Base-by-base conservation (phyloP, 1,284 basidiomycete genomes). In the Trametes pubescens region DNA sequence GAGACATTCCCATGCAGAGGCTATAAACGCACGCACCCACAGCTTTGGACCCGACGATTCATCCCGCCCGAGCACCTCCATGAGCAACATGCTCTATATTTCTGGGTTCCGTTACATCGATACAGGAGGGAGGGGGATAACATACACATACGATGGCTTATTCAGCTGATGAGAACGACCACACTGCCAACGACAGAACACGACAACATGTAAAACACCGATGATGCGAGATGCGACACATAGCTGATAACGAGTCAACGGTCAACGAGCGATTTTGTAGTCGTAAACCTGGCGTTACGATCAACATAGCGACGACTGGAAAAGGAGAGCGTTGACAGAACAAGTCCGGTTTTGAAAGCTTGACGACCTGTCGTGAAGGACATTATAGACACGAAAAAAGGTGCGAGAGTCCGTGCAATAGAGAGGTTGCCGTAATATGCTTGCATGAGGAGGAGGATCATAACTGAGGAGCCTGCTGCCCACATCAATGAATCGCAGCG, bases 401-500 rank as follows among this genome's bases (percentile, higher is more conserved):
- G 52, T 51, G 57, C 44, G 40, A 40, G 9, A 40, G 67, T 62
- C 62, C 64, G 52, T 64, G 62, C 34, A 48, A 49, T 46, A 62
- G 59, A 60, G 37, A 51, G 43, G 58, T 61, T 61, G 60, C 60
- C 60, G 53, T 61, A 61, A 35, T 32, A 62, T 64, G 59, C 51
- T 58, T 62, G 67, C 32, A 57, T 35, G 34, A 46, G 29, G 55
- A 22, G 32, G 51, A 35, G 24, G 48, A 29, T 58, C 46, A 40
- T 46, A 26, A 35, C 24, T 48, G 32, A 24, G 55, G 37, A 7
- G 22, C 11, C 38, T 22, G 21, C 29, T 7, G 35, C 10, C 35
- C 43, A 16, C 22, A 29, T 75, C 63, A 78, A 51, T 72, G 67
- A 55, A 78, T 72, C 40, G 65, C 70, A 32, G 78, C 75, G 35